Evolutionary conservation across 2,329 filamentous ascomycete genomes (phyloP).

Genomic region (Neophaeococcomyces mojaviensis): DNA sequence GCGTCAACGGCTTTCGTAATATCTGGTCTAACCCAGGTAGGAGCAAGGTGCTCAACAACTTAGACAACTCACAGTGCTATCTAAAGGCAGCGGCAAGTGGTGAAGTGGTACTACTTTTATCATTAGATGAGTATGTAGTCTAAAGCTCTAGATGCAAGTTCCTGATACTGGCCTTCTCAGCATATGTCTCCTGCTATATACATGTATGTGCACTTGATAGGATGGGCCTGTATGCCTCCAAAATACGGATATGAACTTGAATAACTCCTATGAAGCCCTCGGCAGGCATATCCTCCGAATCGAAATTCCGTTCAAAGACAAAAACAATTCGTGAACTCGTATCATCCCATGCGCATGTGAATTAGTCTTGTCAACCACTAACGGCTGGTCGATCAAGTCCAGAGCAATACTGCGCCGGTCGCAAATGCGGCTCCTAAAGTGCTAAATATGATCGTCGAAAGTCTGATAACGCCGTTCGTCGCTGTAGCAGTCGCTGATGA

Average conservation of each 20-base stretch:
- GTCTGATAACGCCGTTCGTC: slow-evolving; percentile 14
- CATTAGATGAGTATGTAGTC: too few species aligned
- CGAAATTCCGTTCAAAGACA: not conserved
- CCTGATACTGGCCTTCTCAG: too few species aligned
- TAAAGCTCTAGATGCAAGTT: too few species aligned
- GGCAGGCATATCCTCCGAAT: slow-evolving; percentile 3
- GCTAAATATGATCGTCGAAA: slow-evolving; percentile 18
- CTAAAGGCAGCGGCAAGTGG: too few species aligned
- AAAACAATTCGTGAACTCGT: slow-evolving; percentile 1
- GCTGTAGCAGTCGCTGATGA: slow-evolving; percentile 14
- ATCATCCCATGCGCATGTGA: not conserved
- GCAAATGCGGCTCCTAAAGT: slow-evolving; percentile 12
- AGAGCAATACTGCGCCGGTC: slow-evolving; percentile 15
- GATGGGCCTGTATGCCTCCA: not conserved
- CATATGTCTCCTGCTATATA: too few species aligned
- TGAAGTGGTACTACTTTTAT: too few species aligned
- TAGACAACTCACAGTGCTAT: too few species aligned
- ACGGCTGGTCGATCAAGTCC: not conserved
- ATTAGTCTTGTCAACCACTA: too few species aligned
- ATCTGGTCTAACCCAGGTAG: too few species aligned
- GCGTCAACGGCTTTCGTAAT: too few species aligned
- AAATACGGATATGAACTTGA: not conserved
- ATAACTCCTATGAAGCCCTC: slow-evolving; percentile 1
- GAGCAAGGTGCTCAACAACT: too few species aligned
- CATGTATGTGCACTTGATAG: too few species aligned